Evolutionary conservation across 768 basidiomycete genomes (phyloP), one percentile per base, ranked within the genome.

Genomic region (Lanmaoa rubissima): DNA sequence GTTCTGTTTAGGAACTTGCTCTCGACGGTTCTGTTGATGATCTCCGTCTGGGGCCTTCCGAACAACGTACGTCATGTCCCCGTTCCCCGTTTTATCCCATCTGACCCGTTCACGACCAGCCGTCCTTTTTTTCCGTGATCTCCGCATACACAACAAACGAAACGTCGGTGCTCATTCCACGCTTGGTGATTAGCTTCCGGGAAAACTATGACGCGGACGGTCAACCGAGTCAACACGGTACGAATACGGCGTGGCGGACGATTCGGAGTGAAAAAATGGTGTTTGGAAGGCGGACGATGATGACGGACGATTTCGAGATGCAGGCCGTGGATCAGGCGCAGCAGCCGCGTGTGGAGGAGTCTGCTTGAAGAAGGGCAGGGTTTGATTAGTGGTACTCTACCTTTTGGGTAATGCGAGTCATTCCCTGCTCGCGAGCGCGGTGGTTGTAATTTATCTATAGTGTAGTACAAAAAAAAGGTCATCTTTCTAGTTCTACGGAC

Each of bases 121-220:
- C 14, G 16, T n/a, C 16, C 11, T 39, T 21, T n/a, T 65, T 59
- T 19, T 44, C 58, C 21, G 39, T 68, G 45, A 11, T 56, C 38
- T 21, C 57, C 3, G 63, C 66, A 5, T 65, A 62, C 45, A 62
- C 54, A 10, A 53, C 58, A 52, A 65, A 67, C 46, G 56, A 58
- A 36, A 36, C 43, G 13, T 53, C 63, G 0, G 58, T 68, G 48
- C 54, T 61, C 43, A 55, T 63, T 9, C 66, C 66, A 19, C 59
- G 61, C 6, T 32, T 63, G 26, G 54, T 65, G 24, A 51, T 68
- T 55, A 61, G 59, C 17, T 65, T 68, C n/a, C 55, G 54, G 21
- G 55, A 68, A 50, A 53, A 51, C 24, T 61, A 62, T 38, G 53
- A 44, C 5, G 40, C 57, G 21, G 53, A 51, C 3, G n/a, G 43